Conservation (phyloP, 2,329 filamentous ascomycete species). For the Monosporascus sp. region DNA sequence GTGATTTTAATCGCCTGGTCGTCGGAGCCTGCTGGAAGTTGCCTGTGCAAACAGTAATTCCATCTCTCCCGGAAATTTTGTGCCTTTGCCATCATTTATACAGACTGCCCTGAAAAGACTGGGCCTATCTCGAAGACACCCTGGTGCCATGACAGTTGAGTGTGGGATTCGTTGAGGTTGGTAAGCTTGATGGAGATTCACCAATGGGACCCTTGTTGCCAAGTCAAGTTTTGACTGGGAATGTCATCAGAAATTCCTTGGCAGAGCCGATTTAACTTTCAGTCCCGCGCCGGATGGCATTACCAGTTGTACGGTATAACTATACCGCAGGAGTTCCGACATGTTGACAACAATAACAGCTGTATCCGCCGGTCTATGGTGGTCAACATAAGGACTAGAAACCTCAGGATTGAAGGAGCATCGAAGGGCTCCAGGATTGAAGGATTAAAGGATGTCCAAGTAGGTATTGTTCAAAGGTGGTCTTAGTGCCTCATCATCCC, state of each 20-base stretch:
- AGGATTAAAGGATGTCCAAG: not conserved
- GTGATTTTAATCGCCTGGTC: not conserved
- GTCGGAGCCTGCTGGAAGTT: too few species aligned
- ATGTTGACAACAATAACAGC: not conserved
- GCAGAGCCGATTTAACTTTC: not conserved
- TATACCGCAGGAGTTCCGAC: not conserved
- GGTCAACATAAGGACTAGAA: not conserved
- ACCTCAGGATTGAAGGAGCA: not conserved
- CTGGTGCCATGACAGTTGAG: not conserved
- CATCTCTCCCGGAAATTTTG: too few species aligned
- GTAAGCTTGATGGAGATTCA: not conserved
- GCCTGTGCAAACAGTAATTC: too few species aligned
- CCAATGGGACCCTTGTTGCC: not conserved
- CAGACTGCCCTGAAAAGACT: not conserved
- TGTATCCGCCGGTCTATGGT: too few species aligned
- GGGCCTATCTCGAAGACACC: not conserved
- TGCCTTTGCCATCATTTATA: not conserved
- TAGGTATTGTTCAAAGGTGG: too few species aligned
- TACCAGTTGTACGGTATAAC: not conserved
- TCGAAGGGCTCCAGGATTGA: not conserved
- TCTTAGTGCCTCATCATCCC: too few species aligned
- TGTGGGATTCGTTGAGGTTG: not conserved
- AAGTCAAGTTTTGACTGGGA: not conserved
- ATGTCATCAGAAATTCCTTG: too few species aligned
- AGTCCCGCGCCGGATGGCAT: not conserved